Base-by-base conservation (phyloP, 2,329 filamentous ascomycete species). In the Pyrenophora teres region DNA sequence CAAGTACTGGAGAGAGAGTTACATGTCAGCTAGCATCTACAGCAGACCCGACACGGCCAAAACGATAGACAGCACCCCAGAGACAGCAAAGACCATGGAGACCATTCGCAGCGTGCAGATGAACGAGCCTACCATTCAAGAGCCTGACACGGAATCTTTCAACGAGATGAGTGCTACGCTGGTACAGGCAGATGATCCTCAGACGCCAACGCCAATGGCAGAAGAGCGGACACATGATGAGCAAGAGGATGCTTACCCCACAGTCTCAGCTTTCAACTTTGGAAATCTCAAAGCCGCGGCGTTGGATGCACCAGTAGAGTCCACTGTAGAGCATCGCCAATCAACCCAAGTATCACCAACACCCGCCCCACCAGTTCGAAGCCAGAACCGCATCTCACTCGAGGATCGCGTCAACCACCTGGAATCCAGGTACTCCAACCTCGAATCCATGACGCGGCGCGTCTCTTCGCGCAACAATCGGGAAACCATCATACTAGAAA, bases 401-500 rank as follows among this genome's bases (percentile, higher is more conserved):
- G 72, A 73, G 46, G 70, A 73, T 13, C 70, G 72, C 13, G 62
- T 74, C 13, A 55, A 65, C 23, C 50, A 60, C 13, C 60, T 74
- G 2, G 72, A 74, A 55, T 60, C 57, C 36, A 67, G 59, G 30
- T 59, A 71, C 46, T 63, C 64, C 1, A 58, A 54, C 8, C 62
- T 74, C 10, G 69, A 72, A 44, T 56, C 59, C 2, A 69, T 69
- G 1, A 54, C 74, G 7, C 69, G 63, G 32, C 67, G 68, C 21
- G 50, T 74, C 18, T 69, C 69, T 8, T 64, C 67, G 6, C 68
- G 66, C 53, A 71, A 56, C 50, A 70, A 70, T 38, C 68, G 68
- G 4, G 70, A 74, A 52, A 74, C 71, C 43, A 72, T 75, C 50
- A 72, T 75, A 33, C 66, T 75, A 8, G 70, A 73, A 40, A 71